Evolutionary conservation across 1,284 basidiomycete genomes (phyloP).

Genomic region (Paramarasmius palmivorus): DNA sequence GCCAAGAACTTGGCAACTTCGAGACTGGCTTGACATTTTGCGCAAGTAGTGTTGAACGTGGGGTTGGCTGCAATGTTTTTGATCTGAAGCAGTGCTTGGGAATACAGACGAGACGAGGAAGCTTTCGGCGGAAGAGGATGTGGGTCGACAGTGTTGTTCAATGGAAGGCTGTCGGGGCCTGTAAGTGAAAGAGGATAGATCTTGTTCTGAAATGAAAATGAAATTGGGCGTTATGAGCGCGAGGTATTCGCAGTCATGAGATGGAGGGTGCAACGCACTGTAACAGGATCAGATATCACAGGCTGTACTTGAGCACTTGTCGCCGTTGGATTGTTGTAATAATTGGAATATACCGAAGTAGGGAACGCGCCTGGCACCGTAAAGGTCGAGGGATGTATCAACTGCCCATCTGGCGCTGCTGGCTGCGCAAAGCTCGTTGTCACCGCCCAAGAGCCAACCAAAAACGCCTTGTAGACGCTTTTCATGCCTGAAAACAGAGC

Average conservation of each 20-base stretch:
- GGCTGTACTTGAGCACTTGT: slow-evolving; percentile 71
- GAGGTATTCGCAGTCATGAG: background rate
- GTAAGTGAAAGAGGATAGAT: slow-evolving; percentile 60
- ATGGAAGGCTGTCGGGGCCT: slow-evolving; percentile 53
- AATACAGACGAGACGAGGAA: slow-evolving; percentile 41
- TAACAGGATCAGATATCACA: slow-evolving; percentile 66
- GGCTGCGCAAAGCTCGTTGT: no score
- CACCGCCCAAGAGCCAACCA: no score
- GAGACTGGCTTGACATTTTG: slow-evolving; percentile 61
- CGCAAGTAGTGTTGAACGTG: slow-evolving; percentile 55
- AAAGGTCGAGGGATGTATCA: slow-evolving; percentile 43
- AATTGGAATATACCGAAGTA: slow-evolving; percentile 58
- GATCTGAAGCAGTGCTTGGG: slow-evolving; percentile 55
- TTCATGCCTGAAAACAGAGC: no score
- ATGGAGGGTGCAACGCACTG: slow-evolving; percentile 36
- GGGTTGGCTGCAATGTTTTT: slow-evolving; percentile 52
- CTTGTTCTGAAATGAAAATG: slow-evolving; percentile 41
- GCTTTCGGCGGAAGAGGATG: slow-evolving; percentile 62
- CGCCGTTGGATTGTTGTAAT: slow-evolving; percentile 72
- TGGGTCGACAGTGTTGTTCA: slow-evolving; percentile 62
- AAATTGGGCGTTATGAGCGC: slow-evolving; percentile 2
- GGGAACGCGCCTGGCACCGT: slow-evolving; percentile 67
- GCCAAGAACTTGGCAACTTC: slow-evolving; percentile 68
- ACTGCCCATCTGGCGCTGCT: no score
- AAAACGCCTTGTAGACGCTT: no score